phyloP scores from a whole-genome alignment of 768 basidiomycete genomes.

The Hirschioporus abietinus region DNA sequence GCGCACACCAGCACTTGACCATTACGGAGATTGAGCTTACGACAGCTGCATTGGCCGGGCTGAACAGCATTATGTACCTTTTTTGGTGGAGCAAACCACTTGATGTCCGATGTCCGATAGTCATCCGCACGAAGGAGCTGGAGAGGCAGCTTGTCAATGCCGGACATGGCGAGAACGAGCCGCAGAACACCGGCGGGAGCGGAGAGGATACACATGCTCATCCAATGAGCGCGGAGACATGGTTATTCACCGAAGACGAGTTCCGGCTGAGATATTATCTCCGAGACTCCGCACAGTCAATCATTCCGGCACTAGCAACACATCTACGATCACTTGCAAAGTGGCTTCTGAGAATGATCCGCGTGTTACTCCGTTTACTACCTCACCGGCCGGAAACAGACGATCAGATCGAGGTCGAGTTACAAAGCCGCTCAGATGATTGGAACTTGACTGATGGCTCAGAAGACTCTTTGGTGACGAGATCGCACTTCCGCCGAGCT shows the following conservation, averaged over 20 bases:
- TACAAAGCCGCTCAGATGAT: not conserved
- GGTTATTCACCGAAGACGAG: not conserved
- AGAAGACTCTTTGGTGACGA: not conserved
- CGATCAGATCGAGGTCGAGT: not conserved
- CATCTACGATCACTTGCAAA: not conserved
- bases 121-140: not conserved
- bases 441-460: no score
- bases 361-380: not conserved
- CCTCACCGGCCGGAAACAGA: no score
- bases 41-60: not conserved
- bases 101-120: conserved; percentile 1
- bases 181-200: not conserved
- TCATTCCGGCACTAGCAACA: not conserved
- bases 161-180: not conserved
- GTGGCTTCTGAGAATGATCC: not conserved
- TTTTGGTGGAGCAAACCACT: conserved; percentile 11
- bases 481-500: not conserved
- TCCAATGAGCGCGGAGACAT: not conserved
- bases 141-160: not conserved
- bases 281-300: not conserved
- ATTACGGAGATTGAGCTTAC: not conserved
- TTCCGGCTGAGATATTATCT: not conserved
- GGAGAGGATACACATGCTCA: no score
- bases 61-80: conserved; percentile 9
- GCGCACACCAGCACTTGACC: not conserved